Evolutionary conservation across 805 yeast species (phyloP).

Genomic region (Lipomyces yamadae): DNA sequence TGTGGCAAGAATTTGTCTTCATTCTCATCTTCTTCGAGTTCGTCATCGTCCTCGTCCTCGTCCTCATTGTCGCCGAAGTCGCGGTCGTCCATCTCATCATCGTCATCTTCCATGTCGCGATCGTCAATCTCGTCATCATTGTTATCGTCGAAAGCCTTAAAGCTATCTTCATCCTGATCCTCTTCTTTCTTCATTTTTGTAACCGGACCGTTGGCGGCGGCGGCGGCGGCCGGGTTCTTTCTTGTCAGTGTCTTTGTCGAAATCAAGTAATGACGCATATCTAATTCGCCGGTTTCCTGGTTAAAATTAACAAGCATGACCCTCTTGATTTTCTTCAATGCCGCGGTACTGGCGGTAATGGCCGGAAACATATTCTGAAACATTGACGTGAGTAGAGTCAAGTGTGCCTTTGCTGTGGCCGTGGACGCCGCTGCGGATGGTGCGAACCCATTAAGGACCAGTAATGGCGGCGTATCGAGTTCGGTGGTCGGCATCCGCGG

Average conservation of each 20-base stretch:
- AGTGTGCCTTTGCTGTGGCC: conserved; percentile 63
- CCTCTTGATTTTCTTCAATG: conserved; percentile 74
- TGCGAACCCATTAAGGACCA: conserved; percentile 90
- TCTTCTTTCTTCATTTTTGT: conserved; percentile 23
- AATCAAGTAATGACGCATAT: conserved; percentile 86
- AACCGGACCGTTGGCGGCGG: conserved; percentile 1
- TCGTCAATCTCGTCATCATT: conserved; percentile 21
- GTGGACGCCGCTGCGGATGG: conserved; percentile 60
- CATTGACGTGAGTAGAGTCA: conserved; percentile 70
- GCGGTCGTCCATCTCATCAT: conserved; percentile 15
- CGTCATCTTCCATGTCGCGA: conserved; percentile 26
- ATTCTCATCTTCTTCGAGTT: conserved; percentile 23
- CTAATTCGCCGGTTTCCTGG: conserved; percentile 71
- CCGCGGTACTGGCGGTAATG: conserved; percentile 80
- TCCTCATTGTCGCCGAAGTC: conserved; percentile 1
- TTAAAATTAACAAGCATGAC: conserved; percentile 83
- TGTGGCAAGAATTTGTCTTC: conserved; percentile 21
- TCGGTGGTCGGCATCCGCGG: conserved; percentile 75
- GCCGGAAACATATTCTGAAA: conserved; percentile 97
- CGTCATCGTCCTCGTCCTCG: conserved; percentile 11
- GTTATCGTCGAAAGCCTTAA: background rate
- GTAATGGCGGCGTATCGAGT: conserved; percentile 77
- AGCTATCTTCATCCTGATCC: conserved; percentile 14
- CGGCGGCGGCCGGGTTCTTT: background rate
- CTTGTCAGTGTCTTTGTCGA: conserved; percentile 63